Evolutionary conservation across 257 asterid genomes (phyloP).

Genomic region (Rhazya stricta): DNA sequence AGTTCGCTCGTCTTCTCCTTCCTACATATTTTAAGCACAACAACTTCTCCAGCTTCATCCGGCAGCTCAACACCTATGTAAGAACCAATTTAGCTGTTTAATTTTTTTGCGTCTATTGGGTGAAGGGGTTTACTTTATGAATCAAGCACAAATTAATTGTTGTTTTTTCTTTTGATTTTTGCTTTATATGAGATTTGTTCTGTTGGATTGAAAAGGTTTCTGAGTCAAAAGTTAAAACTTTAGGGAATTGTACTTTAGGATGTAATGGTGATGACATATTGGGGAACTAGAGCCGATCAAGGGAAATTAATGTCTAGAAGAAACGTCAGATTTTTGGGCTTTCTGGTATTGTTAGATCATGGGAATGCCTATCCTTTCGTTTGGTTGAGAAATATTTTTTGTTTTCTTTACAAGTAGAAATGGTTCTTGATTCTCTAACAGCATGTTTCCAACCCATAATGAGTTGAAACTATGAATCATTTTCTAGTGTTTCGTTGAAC

Average conservation of each 20-base stretch:
- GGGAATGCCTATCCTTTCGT: background rate
- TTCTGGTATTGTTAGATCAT: background rate
- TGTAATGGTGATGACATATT: background rate
- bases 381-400: background rate
- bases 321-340: background rate
- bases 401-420: background rate
- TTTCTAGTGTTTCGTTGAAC: too few species aligned
- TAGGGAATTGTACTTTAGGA: background rate
- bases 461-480: too few species aligned
- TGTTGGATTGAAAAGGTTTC: background rate
- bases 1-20: constrained; percentile 67
- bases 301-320: background rate
- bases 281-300: background rate
- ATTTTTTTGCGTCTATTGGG: background rate
- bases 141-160: background rate
- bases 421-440: background rate
- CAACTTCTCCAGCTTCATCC: constrained; percentile 84
- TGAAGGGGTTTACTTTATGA: background rate
- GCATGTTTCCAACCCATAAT: too few species aligned
- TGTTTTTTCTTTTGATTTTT: background rate
- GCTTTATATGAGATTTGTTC: background rate
- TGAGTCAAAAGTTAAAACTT: background rate
- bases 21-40: constrained; percentile 82
- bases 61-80: constrained; percentile 92
- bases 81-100: constrained; percentile 8